These are phyloP conservation scores for Rhynchospora breviuscula DNA, from an alignment of 176 grass and related monocot species.

Conservation along the genomic window DNA sequence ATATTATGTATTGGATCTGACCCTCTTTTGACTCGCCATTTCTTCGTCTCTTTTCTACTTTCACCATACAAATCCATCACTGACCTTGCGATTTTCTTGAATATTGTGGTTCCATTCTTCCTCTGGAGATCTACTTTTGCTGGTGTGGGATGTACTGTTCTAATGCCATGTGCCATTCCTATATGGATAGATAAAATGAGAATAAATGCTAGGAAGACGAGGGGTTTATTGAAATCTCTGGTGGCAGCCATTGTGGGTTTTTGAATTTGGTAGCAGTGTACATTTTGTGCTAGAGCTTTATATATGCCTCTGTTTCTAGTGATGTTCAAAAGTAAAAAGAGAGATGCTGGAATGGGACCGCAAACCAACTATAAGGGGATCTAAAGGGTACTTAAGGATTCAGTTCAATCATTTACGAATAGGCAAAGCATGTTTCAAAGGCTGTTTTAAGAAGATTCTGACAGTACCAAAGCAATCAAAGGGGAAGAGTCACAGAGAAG, in stretches of 20 bases:
- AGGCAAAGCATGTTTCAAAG: constrained; percentile 16
- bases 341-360: constrained; percentile 7
- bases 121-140: constrained; percentile 14
- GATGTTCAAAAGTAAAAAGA: constrained; percentile 31
- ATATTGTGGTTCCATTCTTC: neutral
- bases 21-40: constrained; percentile 28
- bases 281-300: constrained; percentile 22
- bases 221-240: constrained; percentile 16
- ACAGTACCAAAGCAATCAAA: constrained; percentile 20
- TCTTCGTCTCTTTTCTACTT: constrained; percentile 20
- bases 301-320: constrained; percentile 24
- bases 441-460: constrained; percentile 37
- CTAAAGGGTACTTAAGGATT: constrained; percentile 27
- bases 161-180: constrained; percentile 19
- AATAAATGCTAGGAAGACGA: constrained; percentile 20
- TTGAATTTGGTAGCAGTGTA: constrained; percentile 10
- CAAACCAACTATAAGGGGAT: constrained; percentile 1
- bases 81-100: neutral
- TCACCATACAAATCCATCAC: neutral
- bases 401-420: constrained; percentile 33
- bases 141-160: constrained; percentile 5
- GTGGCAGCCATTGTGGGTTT: constrained; percentile 7
- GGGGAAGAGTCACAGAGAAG: constrained; percentile 15
- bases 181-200: constrained; percentile 4
- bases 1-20: constrained; percentile 34